Evolutionary conservation across 352 stramenopile genomes (phyloP).

Genomic region (Plasmopara viticola): DNA sequence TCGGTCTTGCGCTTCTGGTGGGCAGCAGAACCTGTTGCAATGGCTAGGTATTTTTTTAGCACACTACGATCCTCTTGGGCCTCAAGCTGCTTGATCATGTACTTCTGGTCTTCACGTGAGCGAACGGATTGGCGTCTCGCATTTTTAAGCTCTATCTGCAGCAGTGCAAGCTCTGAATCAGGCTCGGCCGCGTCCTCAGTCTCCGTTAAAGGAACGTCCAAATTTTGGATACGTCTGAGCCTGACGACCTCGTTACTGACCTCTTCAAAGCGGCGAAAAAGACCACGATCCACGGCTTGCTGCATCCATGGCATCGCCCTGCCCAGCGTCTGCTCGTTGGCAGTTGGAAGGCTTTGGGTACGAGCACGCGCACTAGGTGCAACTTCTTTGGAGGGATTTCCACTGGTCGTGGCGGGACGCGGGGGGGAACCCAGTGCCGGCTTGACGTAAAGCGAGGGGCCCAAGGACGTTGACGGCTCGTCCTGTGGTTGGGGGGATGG

Average conservation of each 20-base stretch:
- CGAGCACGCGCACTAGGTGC: slow-evolving; percentile 12
- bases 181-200: slow-evolving; percentile 12
- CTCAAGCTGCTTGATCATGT: slow-evolving; percentile 64
- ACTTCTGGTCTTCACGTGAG: slow-evolving; percentile 47
- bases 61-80: slow-evolving; percentile 43
- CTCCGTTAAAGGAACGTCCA: slow-evolving; percentile 18
- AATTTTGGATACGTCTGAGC: slow-evolving; percentile 32
- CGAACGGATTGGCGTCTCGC: slow-evolving; percentile 35
- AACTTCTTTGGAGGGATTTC: slow-evolving; percentile 10
- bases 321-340: slow-evolving; percentile 4
- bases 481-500: slow-evolving; percentile 19
- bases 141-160: slow-evolving; percentile 37
- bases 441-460: slow-evolving; percentile 6
- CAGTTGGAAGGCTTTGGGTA: slow-evolving; percentile 27
- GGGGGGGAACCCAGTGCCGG: slow-evolving; percentile 7
- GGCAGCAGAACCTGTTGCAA: slow-evolving; percentile 33
- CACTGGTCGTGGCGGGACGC: slow-evolving; percentile 7
- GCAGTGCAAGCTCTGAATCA: slow-evolving; percentile 28
- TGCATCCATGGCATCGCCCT: slow-evolving; percentile 18
- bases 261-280: slow-evolving; percentile 55
- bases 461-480: slow-evolving; percentile 1
- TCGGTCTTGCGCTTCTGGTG: slow-evolving; percentile 32
- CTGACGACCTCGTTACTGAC: slow-evolving; percentile 42
- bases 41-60: slow-evolving; percentile 48
- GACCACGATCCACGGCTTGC: slow-evolving; percentile 40